These are phyloP conservation scores for Castanopsis chinensis DNA, from an alignment of 306 rosid species.

Conservation along the genomic window DNA sequence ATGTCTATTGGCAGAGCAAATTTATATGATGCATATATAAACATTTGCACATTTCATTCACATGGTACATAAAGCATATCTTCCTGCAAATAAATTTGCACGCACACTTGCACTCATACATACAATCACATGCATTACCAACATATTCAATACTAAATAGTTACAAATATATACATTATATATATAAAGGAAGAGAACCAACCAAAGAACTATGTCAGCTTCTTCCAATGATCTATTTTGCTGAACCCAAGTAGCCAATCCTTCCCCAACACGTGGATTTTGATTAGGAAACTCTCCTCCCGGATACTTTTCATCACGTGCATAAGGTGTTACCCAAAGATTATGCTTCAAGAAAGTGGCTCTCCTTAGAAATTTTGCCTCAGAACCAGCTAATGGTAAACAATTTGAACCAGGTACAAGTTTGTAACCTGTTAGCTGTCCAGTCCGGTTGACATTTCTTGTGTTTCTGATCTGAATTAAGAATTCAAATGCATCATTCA, in stretches of 20 bases:
- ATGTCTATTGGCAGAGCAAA: too few species aligned
- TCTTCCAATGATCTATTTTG: slow-evolving; percentile 70
- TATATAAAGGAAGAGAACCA: slow-evolving; percentile 25
- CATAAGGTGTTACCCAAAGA: slow-evolving; percentile 79
- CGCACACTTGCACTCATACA: not conserved
- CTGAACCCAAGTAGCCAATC: slow-evolving; percentile 77
- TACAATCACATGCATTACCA: not conserved
- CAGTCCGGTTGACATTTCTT: slow-evolving; percentile 70
- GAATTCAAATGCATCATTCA: slow-evolving; percentile 2
- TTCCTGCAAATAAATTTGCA: not conserved
- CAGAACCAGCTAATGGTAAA: slow-evolving; percentile 75
- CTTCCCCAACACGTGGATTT: slow-evolving; percentile 79
- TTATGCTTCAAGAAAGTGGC: slow-evolving; percentile 83
- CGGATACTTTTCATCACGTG: slow-evolving; percentile 61
- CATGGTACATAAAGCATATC: not conserved
- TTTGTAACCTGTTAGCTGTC: slow-evolving; percentile 74
- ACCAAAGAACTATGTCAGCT: slow-evolving; percentile 85
- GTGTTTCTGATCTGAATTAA: slow-evolving; percentile 69
- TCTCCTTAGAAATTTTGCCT: slow-evolving; percentile 78
- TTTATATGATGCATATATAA: not conserved
- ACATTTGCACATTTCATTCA: not conserved
- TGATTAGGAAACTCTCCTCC: slow-evolving; percentile 85
- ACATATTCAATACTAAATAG: too few species aligned
- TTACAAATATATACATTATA: not conserved
- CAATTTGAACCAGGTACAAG: slow-evolving; percentile 86